These are phyloP conservation scores for Starmera caribaea DNA, from an alignment of 805 yeast species.

Conservation along the genomic window DNA sequence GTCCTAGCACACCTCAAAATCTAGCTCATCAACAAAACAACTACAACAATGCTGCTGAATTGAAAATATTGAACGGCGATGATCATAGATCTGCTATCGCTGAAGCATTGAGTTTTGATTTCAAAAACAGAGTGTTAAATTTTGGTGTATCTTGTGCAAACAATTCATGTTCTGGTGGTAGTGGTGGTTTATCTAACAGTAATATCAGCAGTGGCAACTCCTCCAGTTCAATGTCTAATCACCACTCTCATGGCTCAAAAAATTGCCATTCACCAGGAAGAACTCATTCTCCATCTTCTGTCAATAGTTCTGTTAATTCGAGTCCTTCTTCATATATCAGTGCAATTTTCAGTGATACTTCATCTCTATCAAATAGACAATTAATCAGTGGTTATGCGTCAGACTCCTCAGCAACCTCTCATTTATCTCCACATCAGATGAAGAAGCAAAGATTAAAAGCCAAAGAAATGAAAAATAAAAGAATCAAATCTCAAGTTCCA, in stretches of 20 bases:
- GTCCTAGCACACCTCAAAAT: neutral
- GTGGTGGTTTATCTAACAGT: no score
- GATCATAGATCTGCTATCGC: slow-evolving; percentile 33
- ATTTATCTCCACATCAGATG: neutral
- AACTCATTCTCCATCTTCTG: no score
- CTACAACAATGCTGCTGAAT: neutral
- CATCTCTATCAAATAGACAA: no score
- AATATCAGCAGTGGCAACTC: no score
- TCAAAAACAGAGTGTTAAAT: slow-evolving; percentile 31
- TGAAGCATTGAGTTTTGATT: slow-evolving; percentile 37
- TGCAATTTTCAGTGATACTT: no score
- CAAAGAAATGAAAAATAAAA: slow-evolving; percentile 15
- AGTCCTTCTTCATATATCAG: no score
- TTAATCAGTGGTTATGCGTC: neutral
- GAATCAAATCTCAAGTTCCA: slow-evolving; percentile 30
- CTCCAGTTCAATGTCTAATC: no score
- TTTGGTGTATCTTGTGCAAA: slow-evolving; percentile 10
- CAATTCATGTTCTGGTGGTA: no score
- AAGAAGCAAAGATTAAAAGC: neutral
- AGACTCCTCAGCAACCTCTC: slow-evolving; percentile 1
- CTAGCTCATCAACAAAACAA: neutral
- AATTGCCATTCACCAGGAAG: no score
- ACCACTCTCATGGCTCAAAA: no score
- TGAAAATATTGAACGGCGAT: slow-evolving; percentile 4
- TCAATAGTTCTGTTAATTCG: no score